Base-by-base conservation (phyloP, 192 early-diverging fungal species). In the Rhizoclosmatium globosum region DNA sequence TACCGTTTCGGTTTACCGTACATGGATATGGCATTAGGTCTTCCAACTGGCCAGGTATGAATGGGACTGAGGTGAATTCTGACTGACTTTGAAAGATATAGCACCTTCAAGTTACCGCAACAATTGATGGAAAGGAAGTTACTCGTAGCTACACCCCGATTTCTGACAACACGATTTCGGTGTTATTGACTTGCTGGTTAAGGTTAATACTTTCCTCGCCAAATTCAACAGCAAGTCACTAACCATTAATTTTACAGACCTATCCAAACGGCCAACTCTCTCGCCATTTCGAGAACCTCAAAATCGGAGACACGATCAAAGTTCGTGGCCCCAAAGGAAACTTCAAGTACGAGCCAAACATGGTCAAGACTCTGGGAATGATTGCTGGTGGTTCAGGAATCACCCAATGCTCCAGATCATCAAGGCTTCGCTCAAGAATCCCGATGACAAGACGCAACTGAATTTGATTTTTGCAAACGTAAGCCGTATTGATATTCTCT, bases 341-440 rank as follows among this genome's bases (percentile, higher is more conserved):
- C 58, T 97, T 97, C 87, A 90, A 85, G 77, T 97, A 97, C 87
- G 87, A 82, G 23, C 91, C 95, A 56, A 95, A 96, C 80, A 91
- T 95, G 87, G 88, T 91, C 56, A 87, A 87, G 19, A 83, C 82
- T 6, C 83, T 98, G 17, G 95, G 95, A 68, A 97, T 98, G 95
- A 92, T 96, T 88, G 96, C 96, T 48, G 94, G 95, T 44, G 96
- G 96, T 70, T 95, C 96, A 62, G 96, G 86, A 2, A 94, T 98
- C 79, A 96, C 97, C 97, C 97, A 59, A 98, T 98, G 97, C 88
- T 94, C 74, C 95, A 94, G 92, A 92, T 99, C 74, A 93, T 97
- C 60, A 93, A 94, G 64, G 92, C 93, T 42, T 89, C 97, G 23
- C 73, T 94, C 70, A 91, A 91, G 71, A 94, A 99, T 83, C 95